These are phyloP conservation scores for Mycena citricolor DNA, from an alignment of 1,284 basidiomycete genomes.

Conservation along the genomic window DNA sequence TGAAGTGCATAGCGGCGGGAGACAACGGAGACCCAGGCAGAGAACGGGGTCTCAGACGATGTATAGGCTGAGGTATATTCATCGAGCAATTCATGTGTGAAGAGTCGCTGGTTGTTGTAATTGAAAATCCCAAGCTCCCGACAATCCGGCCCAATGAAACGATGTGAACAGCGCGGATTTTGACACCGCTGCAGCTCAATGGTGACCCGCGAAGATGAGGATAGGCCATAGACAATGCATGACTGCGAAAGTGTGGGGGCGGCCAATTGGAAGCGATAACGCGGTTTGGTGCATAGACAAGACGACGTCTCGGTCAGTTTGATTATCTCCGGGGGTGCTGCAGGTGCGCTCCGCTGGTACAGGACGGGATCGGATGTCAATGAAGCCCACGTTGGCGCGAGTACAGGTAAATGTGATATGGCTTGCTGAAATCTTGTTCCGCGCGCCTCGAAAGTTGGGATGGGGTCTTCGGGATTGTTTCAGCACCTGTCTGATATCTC, in stretches of 20 bases:
- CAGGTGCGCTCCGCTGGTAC: too few relatives aligned
- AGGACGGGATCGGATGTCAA: not conserved
- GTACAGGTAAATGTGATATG: conserved; percentile 2
- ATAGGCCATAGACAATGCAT: conserved; percentile 6
- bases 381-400: conserved; percentile 4
- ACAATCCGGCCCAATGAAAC: conserved; percentile 31
- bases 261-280: too few relatives aligned
- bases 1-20: conserved; percentile 19
- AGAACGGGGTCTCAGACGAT: conserved; percentile 31
- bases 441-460: not conserved
- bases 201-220: not conserved
- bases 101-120: conserved; percentile 29
- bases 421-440: not conserved
- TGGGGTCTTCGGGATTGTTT: too few relatives aligned
- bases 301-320: not conserved
- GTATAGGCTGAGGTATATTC: conserved; percentile 31
- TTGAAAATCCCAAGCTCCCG: conserved; percentile 30
- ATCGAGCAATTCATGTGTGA: conserved; percentile 33
- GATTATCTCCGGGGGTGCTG: not conserved
- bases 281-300: conserved; percentile 8
- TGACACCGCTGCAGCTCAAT: conserved; percentile 3
- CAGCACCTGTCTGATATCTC: not conserved
- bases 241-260: too few relatives aligned
- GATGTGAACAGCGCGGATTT: conserved; percentile 1
- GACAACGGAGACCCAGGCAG: conserved; percentile 25